Evolutionary conservation across 495 filamentous ascomycete genomes (phyloP).

Genomic region (Xylaria castorea): DNA sequence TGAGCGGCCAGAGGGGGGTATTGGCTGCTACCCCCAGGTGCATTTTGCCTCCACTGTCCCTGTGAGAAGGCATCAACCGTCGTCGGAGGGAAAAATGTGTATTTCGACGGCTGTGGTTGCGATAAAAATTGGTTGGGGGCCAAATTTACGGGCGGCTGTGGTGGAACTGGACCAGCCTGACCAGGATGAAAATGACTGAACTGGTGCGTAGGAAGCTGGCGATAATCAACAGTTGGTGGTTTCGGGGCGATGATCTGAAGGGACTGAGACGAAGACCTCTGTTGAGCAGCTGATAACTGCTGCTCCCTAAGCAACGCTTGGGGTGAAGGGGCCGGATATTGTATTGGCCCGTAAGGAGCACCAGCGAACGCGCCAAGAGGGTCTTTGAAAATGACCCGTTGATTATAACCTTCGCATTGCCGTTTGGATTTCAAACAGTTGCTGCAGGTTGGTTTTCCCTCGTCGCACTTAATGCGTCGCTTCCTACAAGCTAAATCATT

Average conservation of each 20-base stretch:
- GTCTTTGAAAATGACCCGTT: constrained; percentile 90
- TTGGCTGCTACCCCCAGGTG: constrained; percentile 25
- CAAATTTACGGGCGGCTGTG: constrained; percentile 33
- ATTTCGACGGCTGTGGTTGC: constrained; percentile 43
- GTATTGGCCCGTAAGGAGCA: constrained; percentile 44
- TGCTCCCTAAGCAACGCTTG: constrained; percentile 40
- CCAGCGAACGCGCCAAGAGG: constrained; percentile 68
- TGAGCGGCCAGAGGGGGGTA: constrained; percentile 26
- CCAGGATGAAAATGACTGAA: constrained; percentile 41
- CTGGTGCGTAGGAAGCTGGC: constrained; percentile 34
- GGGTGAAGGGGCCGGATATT: constrained; percentile 40
- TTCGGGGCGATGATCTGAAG: constrained; percentile 53
- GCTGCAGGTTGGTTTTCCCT: constrained; percentile 87
- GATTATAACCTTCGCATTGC: constrained; percentile 92
- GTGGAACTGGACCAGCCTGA: constrained; percentile 32
- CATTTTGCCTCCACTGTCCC: constrained; percentile 38
- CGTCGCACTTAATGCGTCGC: constrained; percentile 96
- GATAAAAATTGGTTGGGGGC: constrained; percentile 34
- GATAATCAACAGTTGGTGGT: constrained; percentile 42
- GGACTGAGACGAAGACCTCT: constrained; percentile 42
- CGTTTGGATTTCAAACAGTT: constrained; percentile 95
- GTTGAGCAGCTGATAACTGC: constrained; percentile 45
- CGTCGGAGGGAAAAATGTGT: constrained; percentile 41
- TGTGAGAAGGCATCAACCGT: constrained; percentile 42
- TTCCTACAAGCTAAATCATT: constrained; percentile 77